Base-by-base conservation (phyloP, 73 alveolate species). In the Tetrahymena thermophila region DNA sequence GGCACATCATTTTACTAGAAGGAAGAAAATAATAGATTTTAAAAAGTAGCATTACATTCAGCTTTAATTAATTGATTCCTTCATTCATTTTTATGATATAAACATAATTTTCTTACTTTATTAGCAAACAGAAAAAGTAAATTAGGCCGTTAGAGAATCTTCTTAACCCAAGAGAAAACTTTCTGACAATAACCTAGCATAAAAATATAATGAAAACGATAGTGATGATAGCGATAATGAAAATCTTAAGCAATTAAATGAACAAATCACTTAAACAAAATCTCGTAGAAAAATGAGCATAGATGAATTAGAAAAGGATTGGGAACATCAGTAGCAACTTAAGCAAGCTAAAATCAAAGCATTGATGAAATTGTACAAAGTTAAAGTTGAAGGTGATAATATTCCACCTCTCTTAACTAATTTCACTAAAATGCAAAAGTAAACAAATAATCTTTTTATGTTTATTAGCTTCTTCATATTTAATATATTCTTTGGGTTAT, bases 261-360 rank as follows among this genome's bases (percentile, higher is more conserved):
- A 71, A 34, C 89, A 71, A 71, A 71, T 71, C 31, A 71, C 89
- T 23, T 25, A 71, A 71, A 71, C 89, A 42, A 95, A 93, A 89
- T 43, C 95, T 85, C 93, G 97, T 85, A 95, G 97, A 93, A 95
- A 95, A 35, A 94, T 85, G 84, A 95, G 95, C 37, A 55, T 95
- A 14, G 95, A 95, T 85, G 34, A 50, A 35, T 85, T 95, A 89
- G 97, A 95, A 42, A 34, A 85, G 35, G 97, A 95, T 37, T 55
- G 93, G 95, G 84, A 44, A 8, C 93, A 95, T 55, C 35, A 71
- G n/a, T 35, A 57, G 55, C 35, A 89, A n/a, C n/a, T 55, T 43
- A 93, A 89, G 19, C 31, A 43, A 42, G n/a, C 85, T 34, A 19
- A 95, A 37, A 85, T 84, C 55, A 95, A 95, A 34, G 85, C 93